Evolutionary conservation across 345 rosid species (phyloP), one percentile per base, ranked within the genome.

Genomic region (Eucalyptus sp.): DNA sequence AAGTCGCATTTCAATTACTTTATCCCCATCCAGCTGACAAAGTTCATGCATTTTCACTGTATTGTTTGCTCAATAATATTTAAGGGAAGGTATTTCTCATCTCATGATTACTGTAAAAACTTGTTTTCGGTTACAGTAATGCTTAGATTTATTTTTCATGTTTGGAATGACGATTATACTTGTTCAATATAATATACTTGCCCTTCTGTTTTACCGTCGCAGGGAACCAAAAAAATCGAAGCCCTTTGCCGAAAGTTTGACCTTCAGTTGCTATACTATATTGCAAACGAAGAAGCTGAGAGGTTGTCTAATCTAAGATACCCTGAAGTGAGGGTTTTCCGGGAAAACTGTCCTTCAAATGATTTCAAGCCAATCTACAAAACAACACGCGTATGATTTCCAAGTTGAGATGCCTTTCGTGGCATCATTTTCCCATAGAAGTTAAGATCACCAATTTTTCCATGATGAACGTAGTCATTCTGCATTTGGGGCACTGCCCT

Each of bases 341-440:
- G 8, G 2, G 11, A 66, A 2, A 31, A 66, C 2, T 66, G 22
- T 20, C 6, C 43, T 16, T 68, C 12, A 31, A 31, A 31, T 68
- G 68, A 66, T 16, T 64, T 64, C 71, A 8, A n/a, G 71, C 4
- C 37, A 64, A 91, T 60, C 94, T 87, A 90, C 93, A 46, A 89
- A 90, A 64, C 71, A 64, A 7, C 8, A n/a, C 5, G 37, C 10
- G 0, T n/a, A 7, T 64, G 71, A 37, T 64, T 64, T 64, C 71
- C 33, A 62, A 29, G 71, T 29, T 64, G 37, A 64, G 71, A 64
- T 64, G 18, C 37, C 71, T 64, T 64, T 64, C 37, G 10, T n/a
- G 71, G 71, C 71, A 64, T 64, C 18, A n/a, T 29, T 64, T 29
- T 64, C 71, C 18, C 71, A 7, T 64, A 8, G 71, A 64, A 64